Evolutionary conservation across 1,284 basidiomycete species (phyloP).

Genomic region (Moesziomyces parantarcticus): DNA sequence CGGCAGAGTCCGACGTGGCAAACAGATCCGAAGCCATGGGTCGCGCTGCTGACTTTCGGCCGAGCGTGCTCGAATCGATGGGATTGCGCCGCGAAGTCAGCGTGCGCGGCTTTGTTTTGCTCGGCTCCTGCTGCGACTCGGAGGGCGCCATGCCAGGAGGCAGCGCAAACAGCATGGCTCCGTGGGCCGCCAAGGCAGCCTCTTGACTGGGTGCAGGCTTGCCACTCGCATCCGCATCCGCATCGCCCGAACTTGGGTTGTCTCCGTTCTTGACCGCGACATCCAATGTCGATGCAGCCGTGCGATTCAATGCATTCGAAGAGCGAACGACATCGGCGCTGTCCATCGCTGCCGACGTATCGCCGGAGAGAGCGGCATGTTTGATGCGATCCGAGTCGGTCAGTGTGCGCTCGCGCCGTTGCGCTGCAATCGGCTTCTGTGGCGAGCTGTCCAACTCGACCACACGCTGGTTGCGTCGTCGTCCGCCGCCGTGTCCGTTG

Average conservation of each 20-base stretch:
- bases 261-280: no score
- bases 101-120: background rate
- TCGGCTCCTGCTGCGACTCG: background rate
- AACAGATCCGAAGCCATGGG: constrained; percentile 17
- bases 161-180: constrained; percentile 11
- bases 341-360: constrained; percentile 21
- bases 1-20: background rate
- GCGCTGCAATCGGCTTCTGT: constrained; percentile 9
- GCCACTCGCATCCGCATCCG: no score
- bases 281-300: no score
- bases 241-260: no score
- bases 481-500: background rate
- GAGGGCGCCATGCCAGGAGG: constrained; percentile 4
- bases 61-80: constrained; percentile 22
- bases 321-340: background rate
- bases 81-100: constrained; percentile 13
- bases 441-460: constrained; percentile 39
- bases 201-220: background rate
- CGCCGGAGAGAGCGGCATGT: constrained; percentile 32
- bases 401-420: constrained; percentile 13
- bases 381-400: constrained; percentile 51
- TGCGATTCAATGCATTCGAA: no score
- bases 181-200: constrained; percentile 4
- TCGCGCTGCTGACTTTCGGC: constrained; percentile 16
- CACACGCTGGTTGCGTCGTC: constrained; percentile 38